Conservation (phyloP, 176 grass and related monocot genomes). For the Phyllostachys edulis region DNA sequence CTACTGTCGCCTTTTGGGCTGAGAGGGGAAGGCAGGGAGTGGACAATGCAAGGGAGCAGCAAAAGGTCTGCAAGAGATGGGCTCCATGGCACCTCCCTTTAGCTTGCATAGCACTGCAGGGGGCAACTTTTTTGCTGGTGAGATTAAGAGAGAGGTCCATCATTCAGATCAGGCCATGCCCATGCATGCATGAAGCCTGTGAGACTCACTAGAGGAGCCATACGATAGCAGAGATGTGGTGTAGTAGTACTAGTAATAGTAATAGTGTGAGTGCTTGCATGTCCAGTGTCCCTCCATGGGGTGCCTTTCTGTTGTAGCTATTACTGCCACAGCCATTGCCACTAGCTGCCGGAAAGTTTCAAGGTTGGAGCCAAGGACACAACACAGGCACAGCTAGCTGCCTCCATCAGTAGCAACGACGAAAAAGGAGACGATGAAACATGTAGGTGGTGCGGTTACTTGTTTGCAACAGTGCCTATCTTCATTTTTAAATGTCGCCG, state of each 20-base stretch:
- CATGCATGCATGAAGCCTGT: not conserved
- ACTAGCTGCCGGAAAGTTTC: not conserved
- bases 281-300: not conserved
- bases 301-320: not conserved
- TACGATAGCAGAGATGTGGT: not conserved
- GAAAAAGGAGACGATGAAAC: not conserved
- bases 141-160: not conserved
- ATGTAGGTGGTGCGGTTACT: not conserved
- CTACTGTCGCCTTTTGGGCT: not conserved
- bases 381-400: not conserved
- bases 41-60: not conserved
- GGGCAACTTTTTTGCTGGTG: not conserved
- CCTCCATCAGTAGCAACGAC: not conserved
- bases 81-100: not conserved
- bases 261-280: not conserved
- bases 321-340: not conserved
- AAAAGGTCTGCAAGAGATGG: conserved; percentile 15
- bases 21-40: not conserved
- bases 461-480: not conserved
- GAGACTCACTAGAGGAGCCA: not conserved
- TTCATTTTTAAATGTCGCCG: not conserved
- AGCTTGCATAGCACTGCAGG: not conserved
- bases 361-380: not conserved
- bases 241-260: too few relatives aligned
- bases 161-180: not conserved